phyloP scores from a whole-genome alignment of 192 early-diverging fungal genomes.

The Blastocladiella britannica region DNA sequence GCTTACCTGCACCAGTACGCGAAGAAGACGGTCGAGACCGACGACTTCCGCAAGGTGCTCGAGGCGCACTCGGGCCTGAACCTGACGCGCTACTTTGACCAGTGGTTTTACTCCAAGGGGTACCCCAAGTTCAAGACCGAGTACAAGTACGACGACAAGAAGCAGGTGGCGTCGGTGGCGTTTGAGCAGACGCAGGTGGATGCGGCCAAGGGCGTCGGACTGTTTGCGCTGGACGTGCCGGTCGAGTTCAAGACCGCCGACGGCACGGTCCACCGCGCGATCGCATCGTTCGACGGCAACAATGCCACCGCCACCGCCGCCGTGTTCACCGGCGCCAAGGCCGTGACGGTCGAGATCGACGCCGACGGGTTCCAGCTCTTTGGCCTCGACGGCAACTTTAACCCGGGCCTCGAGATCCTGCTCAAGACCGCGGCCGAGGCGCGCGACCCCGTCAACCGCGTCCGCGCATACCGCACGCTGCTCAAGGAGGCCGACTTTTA shows the following conservation, averaged over 20 bases:
- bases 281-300: slow-evolving; percentile 13
- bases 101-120: slow-evolving; percentile 44
- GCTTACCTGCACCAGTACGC: slow-evolving; percentile 20
- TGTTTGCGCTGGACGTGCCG: slow-evolving; percentile 20
- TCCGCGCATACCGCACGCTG: slow-evolving; percentile 21
- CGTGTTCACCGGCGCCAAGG: slow-evolving; percentile 9
- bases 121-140: slow-evolving; percentile 26
- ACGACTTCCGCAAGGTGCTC: slow-evolving; percentile 23
- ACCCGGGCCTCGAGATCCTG: slow-evolving; percentile 18
- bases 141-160: slow-evolving; percentile 34
- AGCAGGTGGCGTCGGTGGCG: slow-evolving; percentile 30
- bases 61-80: slow-evolving; percentile 33
- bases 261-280: slow-evolving; percentile 11
- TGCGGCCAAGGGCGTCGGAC: slow-evolving; percentile 10
- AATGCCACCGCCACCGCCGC: slow-evolving; percentile 12
- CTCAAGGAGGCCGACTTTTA: slow-evolving; percentile 17
- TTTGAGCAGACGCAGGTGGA: slow-evolving; percentile 25
- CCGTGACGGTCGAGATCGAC: slow-evolving; percentile 19
- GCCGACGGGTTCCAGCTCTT: slow-evolving; percentile 19
- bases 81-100: slow-evolving; percentile 37
- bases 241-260: slow-evolving; percentile 19
- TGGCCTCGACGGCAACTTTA: slow-evolving; percentile 13
- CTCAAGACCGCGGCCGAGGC: slow-evolving; percentile 15
- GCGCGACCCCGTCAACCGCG: slow-evolving; percentile 14
- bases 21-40: slow-evolving; percentile 20